phyloP scores from a whole-genome alignment of 2,329 filamentous ascomycete species.

The Coleophoma cylindrospora region DNA sequence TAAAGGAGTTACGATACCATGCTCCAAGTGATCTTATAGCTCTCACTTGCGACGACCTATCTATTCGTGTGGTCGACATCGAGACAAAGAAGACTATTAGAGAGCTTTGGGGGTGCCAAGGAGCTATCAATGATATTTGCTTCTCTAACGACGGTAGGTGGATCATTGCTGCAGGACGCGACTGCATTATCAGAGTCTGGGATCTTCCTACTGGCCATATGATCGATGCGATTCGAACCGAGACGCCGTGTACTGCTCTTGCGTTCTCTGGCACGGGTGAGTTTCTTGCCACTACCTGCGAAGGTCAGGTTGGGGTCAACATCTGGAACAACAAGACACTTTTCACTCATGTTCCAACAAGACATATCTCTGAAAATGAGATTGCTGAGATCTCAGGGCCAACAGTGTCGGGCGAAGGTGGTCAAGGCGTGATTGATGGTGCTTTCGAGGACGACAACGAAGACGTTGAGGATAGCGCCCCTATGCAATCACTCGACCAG shows the following conservation, averaged over 20 bases:
- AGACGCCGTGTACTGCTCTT: constrained; percentile 74
- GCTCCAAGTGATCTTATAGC: constrained; percentile 79
- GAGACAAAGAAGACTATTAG: constrained; percentile 87
- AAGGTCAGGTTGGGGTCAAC: constrained; percentile 80
- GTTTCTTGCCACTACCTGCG: constrained; percentile 84
- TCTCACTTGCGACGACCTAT: constrained; percentile 82
- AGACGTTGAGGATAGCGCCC: constrained; percentile 46
- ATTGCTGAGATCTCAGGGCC: constrained; percentile 63
- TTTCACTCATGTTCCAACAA: constrained; percentile 82
- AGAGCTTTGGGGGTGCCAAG: constrained; percentile 81
- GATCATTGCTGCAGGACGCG: constrained; percentile 83
- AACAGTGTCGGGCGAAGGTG: constrained; percentile 78
- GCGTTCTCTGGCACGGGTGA: constrained; percentile 89
- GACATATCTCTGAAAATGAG: constrained; percentile 75
- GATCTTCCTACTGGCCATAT: constrained; percentile 93
- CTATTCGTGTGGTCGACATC: constrained; percentile 83
- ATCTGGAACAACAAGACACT: constrained; percentile 94
- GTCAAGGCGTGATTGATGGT: constrained; percentile 68
- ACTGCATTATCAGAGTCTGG: constrained; percentile 81
- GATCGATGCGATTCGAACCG: constrained; percentile 83
- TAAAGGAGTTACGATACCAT: constrained; percentile 77
- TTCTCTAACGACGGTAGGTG: constrained; percentile 94
- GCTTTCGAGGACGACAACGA: constrained; percentile 58
- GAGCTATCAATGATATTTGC: constrained; percentile 71
- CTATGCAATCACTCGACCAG: constrained; percentile 63